phyloP scores from a whole-genome alignment of 2,329 filamentous ascomycete species.

The Ceratocystis harringtonii region DNA sequence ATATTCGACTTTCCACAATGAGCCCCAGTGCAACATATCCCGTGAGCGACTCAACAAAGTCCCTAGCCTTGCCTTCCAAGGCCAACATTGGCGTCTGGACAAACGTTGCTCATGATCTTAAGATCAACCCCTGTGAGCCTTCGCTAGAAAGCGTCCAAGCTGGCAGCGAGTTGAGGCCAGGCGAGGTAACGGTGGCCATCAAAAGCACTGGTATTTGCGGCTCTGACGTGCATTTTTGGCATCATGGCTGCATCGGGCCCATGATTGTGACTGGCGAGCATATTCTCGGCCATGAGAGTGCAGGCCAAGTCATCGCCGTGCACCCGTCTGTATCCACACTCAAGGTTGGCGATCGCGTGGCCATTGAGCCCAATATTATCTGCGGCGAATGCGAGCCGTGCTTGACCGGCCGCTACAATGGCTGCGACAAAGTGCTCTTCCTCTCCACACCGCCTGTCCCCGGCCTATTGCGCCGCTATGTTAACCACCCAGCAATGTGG shows the following conservation, averaged over 20 bases:
- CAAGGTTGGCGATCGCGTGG: constrained; percentile 77
- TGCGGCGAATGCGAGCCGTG: constrained; percentile 85
- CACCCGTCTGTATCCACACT: constrained; percentile 66
- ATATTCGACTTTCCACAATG: constrained; percentile 21
- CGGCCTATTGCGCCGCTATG: constrained; percentile 76
- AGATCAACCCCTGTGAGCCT: constrained; percentile 67
- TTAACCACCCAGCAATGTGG: constrained; percentile 88
- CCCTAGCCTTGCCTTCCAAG: constrained; percentile 34
- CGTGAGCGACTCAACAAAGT: constrained; percentile 8
- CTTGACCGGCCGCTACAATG: constrained; percentile 86
- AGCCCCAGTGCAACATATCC: constrained; percentile 23
- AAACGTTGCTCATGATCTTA: constrained; percentile 81
- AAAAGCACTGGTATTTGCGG: constrained; percentile 95
- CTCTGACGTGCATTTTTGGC: constrained; percentile 97
- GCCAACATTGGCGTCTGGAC: constrained; percentile 93
- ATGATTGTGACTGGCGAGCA: constrained; percentile 86
- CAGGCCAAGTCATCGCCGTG: constrained; percentile 66
- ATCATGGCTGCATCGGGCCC: constrained; percentile 83
- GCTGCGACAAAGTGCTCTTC: constrained; percentile 74
- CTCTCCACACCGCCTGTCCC: constrained; percentile 80
- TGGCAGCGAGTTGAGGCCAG: constrained; percentile 53
- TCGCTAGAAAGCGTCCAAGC: constrained; percentile 58
- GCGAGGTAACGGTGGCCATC: constrained; percentile 76
- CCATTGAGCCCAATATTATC: constrained; percentile 86
- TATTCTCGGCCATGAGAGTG: constrained; percentile 87